Evolutionary conservation across 139 green algal genomes (phyloP).

Genomic region (Penium margaritaceum): DNA sequence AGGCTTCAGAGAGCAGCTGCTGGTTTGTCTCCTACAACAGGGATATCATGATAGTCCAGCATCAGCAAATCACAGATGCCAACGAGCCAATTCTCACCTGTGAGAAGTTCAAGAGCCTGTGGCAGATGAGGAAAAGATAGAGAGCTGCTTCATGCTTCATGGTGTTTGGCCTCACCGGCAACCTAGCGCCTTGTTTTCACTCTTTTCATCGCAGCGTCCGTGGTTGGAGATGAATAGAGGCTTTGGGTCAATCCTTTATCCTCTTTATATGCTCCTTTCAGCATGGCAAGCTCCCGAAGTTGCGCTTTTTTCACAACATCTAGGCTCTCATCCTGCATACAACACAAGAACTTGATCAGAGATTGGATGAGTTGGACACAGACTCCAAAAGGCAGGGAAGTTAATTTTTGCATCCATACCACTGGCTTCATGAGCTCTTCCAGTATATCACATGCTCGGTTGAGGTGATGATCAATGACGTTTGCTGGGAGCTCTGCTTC

Average conservation of each 20-base stretch:
- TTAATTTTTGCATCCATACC: slow-evolving; percentile 4
- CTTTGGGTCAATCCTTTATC: slow-evolving; percentile 18
- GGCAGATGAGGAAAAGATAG: too few relatives aligned
- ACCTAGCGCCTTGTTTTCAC: too few relatives aligned
- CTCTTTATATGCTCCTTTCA: slow-evolving; percentile 33
- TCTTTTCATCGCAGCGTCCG: too few relatives aligned
- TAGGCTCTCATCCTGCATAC: slow-evolving; percentile 32
- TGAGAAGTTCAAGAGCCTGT: too few relatives aligned
- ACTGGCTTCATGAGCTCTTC: slow-evolving; percentile 42
- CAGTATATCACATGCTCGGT: slow-evolving; percentile 35
- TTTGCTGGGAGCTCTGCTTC: slow-evolving; percentile 33
- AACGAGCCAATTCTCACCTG: too few relatives aligned
- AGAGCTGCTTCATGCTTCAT: too few relatives aligned
- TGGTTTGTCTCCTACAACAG: too few relatives aligned
- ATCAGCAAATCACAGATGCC: too few relatives aligned
- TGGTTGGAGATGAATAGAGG: slow-evolving; percentile 19
- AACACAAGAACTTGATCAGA: not conserved
- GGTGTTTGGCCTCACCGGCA: too few relatives aligned
- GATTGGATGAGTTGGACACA: not conserved
- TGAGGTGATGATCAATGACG: slow-evolving; percentile 32
- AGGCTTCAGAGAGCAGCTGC: too few relatives aligned
- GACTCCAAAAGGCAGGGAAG: not conserved
- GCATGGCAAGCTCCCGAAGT: slow-evolving; percentile 34
- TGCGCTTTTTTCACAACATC: slow-evolving; percentile 36
- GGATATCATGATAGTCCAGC: too few relatives aligned